These are phyloP conservation scores for Pythium utonaiense DNA, from an alignment of 352 stramenopile genomes.

Conservation along the genomic window DNA sequence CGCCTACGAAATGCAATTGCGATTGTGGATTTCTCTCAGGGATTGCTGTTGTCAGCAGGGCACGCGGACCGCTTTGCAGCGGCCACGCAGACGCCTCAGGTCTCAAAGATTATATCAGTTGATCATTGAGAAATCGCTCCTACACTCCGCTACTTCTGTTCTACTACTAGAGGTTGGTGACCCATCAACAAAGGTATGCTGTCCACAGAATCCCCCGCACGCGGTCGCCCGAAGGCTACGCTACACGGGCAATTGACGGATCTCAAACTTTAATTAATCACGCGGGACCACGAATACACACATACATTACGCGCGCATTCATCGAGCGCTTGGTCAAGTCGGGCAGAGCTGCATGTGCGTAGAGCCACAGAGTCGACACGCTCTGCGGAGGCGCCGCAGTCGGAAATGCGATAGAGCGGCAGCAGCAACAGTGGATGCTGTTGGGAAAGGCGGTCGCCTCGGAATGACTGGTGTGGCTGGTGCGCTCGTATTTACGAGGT, in stretches of 20 bases:
- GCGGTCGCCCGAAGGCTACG: neutral
- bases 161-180: conserved; percentile 11
- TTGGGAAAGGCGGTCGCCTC: neutral
- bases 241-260: conserved; percentile 49
- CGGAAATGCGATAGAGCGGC: too few relatives aligned
- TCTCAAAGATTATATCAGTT: conserved; percentile 89
- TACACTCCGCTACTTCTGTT: neutral
- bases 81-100: conserved; percentile 33
- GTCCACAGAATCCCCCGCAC: conserved; percentile 55
- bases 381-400: too few relatives aligned
- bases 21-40: conserved; percentile 55
- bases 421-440: too few relatives aligned
- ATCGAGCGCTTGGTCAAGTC: too few relatives aligned
- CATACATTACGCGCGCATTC: neutral
- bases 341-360: too few relatives aligned
- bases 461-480: conserved; percentile 1
- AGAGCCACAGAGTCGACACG: too few relatives aligned
- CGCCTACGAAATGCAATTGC: neutral
- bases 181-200: conserved; percentile 66
- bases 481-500: neutral
- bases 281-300: conserved; percentile 32
- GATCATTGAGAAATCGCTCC: conserved; percentile 53
- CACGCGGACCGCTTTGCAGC: conserved; percentile 18
- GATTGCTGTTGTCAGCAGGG: conserved; percentile 55
- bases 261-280: conserved; percentile 89